Base-by-base conservation (phyloP, 306 rosid genomes). In the Astragalus membranaceus region DNA sequence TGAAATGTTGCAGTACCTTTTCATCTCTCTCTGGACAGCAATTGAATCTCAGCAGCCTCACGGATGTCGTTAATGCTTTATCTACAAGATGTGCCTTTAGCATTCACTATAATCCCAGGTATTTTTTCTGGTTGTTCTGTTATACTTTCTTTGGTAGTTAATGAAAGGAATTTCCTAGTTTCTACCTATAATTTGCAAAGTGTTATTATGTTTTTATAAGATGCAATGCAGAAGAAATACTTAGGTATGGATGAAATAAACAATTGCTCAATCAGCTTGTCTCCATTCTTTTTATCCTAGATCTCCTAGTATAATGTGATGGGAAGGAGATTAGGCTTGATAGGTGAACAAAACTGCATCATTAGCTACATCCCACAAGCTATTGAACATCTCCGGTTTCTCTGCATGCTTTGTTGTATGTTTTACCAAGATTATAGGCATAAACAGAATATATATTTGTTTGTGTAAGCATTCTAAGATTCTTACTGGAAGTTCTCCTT, bases 91-190 rank as follows among this genome's bases (percentile, higher is more conserved):
- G 76, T 74, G 83, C 89, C 54, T 88, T 89, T 75, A 92, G 74
- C 8, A 49, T 89, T 63, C 76, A 36, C 86, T 88, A 89, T 68
- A 89, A 92, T 68, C 98, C 98, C 1, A 87, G 98, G 98, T 89
- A 82, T 13, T 75, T 69, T 29, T 54, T 51, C 71, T 11, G 52
- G 15, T 16, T 47, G 11, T 67, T 67, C 57, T 32, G 23, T 37
- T 55, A 16, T 41, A 36, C 75, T 10, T 52, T 37, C 6, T 43
- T 68, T 37, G 1, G 51, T 51, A 11, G 37, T 43, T 54, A 35
- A 5, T 51, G 60, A 8, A 53, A 42, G 20, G 53, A 33, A 52
- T 39, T 10, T 33, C 14, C 32, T 20, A 8, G 10, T 59, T 48
- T 30, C 36, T 56, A 20, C 42, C 47, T 29, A 30, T 11, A 67